Conservation (phyloP, 805 yeast genomes). For the Kodamaea sagamina region DNA sequence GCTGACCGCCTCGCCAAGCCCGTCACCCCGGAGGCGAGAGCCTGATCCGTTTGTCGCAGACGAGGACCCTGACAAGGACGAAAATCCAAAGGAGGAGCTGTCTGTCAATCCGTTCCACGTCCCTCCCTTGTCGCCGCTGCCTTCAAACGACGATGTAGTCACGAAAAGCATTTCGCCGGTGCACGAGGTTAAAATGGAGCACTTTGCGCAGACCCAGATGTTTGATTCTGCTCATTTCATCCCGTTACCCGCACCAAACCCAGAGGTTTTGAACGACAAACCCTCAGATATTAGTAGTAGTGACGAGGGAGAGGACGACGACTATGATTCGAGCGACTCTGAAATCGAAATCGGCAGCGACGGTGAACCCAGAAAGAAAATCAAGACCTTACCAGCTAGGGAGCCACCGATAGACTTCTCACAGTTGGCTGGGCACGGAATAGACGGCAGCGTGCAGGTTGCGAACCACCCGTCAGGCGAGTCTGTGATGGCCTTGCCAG, state of each 20-base stretch:
- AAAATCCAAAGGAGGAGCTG: background rate
- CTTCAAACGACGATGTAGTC: too few species aligned
- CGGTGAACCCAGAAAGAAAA: background rate
- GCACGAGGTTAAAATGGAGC: background rate
- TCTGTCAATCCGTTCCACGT: too few species aligned
- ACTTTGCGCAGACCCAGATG: background rate
- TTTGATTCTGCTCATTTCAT: background rate
- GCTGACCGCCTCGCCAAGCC: slow-evolving; percentile 1
- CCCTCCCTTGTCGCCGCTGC: background rate
- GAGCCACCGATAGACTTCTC: slow-evolving; percentile 1
- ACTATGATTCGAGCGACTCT: slow-evolving; percentile 3
- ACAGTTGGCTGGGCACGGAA: too few species aligned
- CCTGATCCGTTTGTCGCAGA: too few species aligned
- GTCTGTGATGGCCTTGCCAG: slow-evolving; percentile 11
- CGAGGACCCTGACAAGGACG: too few species aligned
- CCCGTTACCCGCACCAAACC: slow-evolving; percentile 3
- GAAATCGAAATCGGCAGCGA: slow-evolving; percentile 1
- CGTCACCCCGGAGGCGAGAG: slow-evolving; percentile 7
- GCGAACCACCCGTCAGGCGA: slow-evolving; percentile 4
- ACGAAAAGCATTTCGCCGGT: too few species aligned
- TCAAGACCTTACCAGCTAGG: background rate
- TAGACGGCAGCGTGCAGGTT: slow-evolving; percentile 6
- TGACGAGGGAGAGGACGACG: slow-evolving; percentile 16
- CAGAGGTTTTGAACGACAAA: slow-evolving; percentile 14
- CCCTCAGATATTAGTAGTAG: slow-evolving; percentile 19